These are phyloP conservation scores for Yarrowia sp. DNA, from an alignment of 805 yeast species.

Conservation along the genomic window DNA sequence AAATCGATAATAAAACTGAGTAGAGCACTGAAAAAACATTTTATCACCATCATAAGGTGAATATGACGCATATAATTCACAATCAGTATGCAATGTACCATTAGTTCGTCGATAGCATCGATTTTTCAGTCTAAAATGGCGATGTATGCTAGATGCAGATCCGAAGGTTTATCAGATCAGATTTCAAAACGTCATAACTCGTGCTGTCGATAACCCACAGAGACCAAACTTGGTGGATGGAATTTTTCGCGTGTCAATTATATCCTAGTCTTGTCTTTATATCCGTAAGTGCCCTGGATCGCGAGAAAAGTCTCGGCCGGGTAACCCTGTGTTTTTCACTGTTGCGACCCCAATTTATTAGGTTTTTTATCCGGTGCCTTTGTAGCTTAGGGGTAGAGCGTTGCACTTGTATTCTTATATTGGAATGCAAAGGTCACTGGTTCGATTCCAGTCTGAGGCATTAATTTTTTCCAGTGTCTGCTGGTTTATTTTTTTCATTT, in stretches of 20 bases:
- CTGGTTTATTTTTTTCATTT: neutral
- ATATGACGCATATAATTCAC: no score
- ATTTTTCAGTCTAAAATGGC: neutral
- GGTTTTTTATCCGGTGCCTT: neutral
- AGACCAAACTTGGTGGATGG: neutral
- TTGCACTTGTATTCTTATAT: conserved; percentile 23
- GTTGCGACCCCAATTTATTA: neutral
- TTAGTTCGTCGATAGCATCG: neutral
- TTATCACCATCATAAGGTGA: no score
- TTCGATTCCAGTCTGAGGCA: conserved; percentile 27
- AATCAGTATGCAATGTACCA: neutral
- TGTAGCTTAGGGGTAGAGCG: conserved; percentile 28
- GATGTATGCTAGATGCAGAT: neutral
- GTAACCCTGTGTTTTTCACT: neutral
- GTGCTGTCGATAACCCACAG: no score
- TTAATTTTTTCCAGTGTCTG: neutral
- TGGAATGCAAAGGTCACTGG: conserved; percentile 27
- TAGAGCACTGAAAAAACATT: no score
- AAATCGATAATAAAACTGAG: no score
- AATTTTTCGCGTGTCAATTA: no score
- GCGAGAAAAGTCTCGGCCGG: neutral
- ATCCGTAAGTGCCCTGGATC: neutral
- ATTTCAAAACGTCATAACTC: neutral
- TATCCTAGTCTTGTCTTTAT: no score
- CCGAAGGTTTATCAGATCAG: neutral